Conservation (phyloP, 2,329 filamentous ascomycete genomes). For the Hirsutella thompsonii region DNA sequence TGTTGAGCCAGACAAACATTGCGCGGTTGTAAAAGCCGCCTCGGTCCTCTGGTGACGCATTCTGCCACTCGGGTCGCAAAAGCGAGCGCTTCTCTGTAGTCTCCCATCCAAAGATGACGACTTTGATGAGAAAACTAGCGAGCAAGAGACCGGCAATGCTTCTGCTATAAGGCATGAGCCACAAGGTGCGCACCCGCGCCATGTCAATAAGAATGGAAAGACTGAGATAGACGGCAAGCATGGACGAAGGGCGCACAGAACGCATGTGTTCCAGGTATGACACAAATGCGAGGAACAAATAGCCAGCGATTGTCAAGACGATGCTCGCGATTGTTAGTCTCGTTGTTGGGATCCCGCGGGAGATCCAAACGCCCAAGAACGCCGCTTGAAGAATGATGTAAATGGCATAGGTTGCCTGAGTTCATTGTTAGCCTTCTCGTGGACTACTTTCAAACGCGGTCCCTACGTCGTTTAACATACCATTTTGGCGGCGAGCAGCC, state of each 20-base stretch:
- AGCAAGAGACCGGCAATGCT: slow-evolving; percentile 6
- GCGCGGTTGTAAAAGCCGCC: slow-evolving; percentile 16
- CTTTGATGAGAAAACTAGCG: slow-evolving; percentile 13
- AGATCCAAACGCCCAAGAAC: slow-evolving; percentile 8
- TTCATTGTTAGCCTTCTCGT: too few relatives aligned
- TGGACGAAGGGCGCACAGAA: slow-evolving; percentile 17
- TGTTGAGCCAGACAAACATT: slow-evolving; percentile 20
- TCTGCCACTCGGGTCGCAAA: slow-evolving; percentile 7
- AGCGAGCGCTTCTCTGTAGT: slow-evolving; percentile 14
- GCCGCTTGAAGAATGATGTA: slow-evolving; percentile 7
- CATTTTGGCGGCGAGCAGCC: slow-evolving; percentile 6
- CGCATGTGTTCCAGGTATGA: slow-evolving; percentile 19
- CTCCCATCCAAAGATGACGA: slow-evolving; percentile 16
- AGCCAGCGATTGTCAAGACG: slow-evolving; percentile 7
- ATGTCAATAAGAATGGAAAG: slow-evolving; percentile 17
- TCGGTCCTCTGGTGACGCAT: slow-evolving; percentile 16
- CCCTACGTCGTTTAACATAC: slow-evolving; percentile 1
- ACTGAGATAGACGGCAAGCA: slow-evolving; percentile 17
- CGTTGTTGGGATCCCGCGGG: slow-evolving; percentile 5
- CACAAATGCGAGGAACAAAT: slow-evolving; percentile 6
- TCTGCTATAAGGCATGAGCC: slow-evolving; percentile 12
- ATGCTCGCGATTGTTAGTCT: slow-evolving; percentile 7
- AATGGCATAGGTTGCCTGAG: slow-evolving; percentile 1
- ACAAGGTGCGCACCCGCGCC: slow-evolving; percentile 17
- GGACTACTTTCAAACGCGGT: not conserved